Evolutionary conservation across 768 basidiomycete species (phyloP), one percentile per base, ranked within the genome.

Genomic region (Serpula lacrymans): DNA sequence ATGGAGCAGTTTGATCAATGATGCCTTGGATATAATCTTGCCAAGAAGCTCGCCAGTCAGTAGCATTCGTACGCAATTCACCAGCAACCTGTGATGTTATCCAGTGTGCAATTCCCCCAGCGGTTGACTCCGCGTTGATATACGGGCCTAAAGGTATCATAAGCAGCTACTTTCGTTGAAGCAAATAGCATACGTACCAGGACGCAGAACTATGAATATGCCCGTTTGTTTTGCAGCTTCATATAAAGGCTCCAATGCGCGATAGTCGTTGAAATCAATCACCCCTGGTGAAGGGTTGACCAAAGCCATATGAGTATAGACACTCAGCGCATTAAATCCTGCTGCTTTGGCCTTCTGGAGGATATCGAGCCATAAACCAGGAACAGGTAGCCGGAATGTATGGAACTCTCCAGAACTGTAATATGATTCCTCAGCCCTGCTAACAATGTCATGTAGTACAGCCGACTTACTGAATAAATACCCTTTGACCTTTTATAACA

Each of bases 401-500:
- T 90, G 89, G 58, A 89, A 88, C 58, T 90, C 89, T 42, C 89
- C 89, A 1, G 85, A 87, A 51, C 88, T 89, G 43, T 6, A 28
- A 18, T 37, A 17, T 34, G 27, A 42, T 45, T 20, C 6, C 23
- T 13, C 5, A 16, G 36, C 13, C 20, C 5, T 28, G 3, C 20
- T 29, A 20, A 11, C 3, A 10, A 28, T 22, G 37, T 18, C 18
- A 12, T 35, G 10, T n/a, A n/a, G n/a, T n/a, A n/a, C n/a, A n/a
- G n/a, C n/a, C 27, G 24, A 70, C 80, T 39, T 62, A 85, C 85
- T 86, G 74, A 3, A 89, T 58, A 49, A 89, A 86, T 14, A 86
- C 57, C 12, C 88, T 70, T 50, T 87, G 86, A 3, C 79, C 81
- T 30, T 77, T 73, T 28, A 89, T 50, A 40, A 82, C 70, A 8